Evolutionary conservation across 768 basidiomycete species (phyloP), one percentile per base, ranked within the genome.

Genomic region (Porphyrellus cyaneotinctus): DNA sequence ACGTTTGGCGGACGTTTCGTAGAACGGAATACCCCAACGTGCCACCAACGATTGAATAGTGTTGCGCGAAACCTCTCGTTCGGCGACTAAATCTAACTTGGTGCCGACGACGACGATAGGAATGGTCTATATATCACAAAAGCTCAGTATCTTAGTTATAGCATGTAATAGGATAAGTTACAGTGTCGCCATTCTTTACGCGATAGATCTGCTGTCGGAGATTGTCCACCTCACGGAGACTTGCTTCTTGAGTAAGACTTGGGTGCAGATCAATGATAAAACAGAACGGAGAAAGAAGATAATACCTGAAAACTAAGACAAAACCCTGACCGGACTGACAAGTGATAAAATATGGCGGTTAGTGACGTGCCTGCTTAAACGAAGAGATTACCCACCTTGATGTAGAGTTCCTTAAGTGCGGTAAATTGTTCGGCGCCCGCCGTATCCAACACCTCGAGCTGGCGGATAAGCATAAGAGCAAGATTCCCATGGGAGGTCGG

Each of bases 51-150:
- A 71, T 62, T 85, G 80, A 31, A 91, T 86, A 0, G 80, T 81
- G 37, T 65, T 73, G 42, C 78, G 75, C 17, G 82, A 80, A 7
- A 94, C 87, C 64, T 92, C 88, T 30, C 92, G 80, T 67, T 94
- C 91, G 53, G 79, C 83, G 24, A 79, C 79, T 35, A 94, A 78
- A 66, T 94, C 92, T 37, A 87, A 75, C 66, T 92, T 91, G 28
- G 91, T 92, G 38, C 91, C 91, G 10, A 91, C 91, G 15, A 93
- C 79, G 12, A 92, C 87, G 57, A 94, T 88, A 10, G 91, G 92
- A 18, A 91, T 72, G 28, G 71, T 72, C 83, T 87, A 49, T 12
- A 57, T 31, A 36, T 41, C 35, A 41, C 44, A 20, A 33, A 11
- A 8, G 26, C 10, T 64, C 24, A 66, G 44, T 30, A 50, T 41